Base-by-base conservation (phyloP, 1,284 basidiomycete genomes). In the Vanrija pseudolonga region DNA sequence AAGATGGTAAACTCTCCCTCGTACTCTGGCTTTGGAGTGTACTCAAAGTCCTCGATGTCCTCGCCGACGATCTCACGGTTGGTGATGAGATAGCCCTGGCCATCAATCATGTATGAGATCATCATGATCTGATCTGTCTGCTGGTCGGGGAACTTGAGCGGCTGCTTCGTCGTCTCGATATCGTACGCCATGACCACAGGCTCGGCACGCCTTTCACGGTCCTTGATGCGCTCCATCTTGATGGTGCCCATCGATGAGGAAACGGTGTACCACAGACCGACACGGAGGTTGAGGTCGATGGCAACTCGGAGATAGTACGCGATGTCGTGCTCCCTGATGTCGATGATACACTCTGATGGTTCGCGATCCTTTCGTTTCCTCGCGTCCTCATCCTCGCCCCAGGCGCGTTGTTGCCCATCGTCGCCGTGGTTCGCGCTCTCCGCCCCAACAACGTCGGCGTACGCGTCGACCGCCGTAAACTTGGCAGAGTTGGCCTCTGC, bases 181-280 rank as follows among this genome's bases (percentile, higher is more conserved):
- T 98, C 96, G 76, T 84, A 99, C 0, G 96, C 96, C 89, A 99
- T 90, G 54, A 99, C 93, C 47, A 98, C 93, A 0, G 96, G 96
- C 69, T 99, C 96, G 32, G 96, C 93, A 84, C 96, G 94, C 76
- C 97, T 95, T 60, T 98, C 94, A 59, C 92, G 85, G 63, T 94
- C 89, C 12, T 81, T 77, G 55, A 98, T 83, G 42, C 79, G 84
- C 44, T 77, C 79, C 72, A 98, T 85, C n/a, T 79, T 79, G 15
- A 93, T 90, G 53, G 87, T 83, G 5, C 93, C 93, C 19, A 87
- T 86, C 2, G 83, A 81, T 64, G 95, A 94, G 12, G 84, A 84
- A 53, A 99, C 86, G 1, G 83, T 81, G 73, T 99, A 99, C 96
- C 96, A 99, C 32, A 98, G 80, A 54, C 96, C 96, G 53, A 98